A percentile compares a stretch with the other conserved stretches of the same genome.
phyloP scores from a whole-genome alignment of 495 filamentous ascomycete genomes.

The Xanthoparmelia taractica region DNA sequence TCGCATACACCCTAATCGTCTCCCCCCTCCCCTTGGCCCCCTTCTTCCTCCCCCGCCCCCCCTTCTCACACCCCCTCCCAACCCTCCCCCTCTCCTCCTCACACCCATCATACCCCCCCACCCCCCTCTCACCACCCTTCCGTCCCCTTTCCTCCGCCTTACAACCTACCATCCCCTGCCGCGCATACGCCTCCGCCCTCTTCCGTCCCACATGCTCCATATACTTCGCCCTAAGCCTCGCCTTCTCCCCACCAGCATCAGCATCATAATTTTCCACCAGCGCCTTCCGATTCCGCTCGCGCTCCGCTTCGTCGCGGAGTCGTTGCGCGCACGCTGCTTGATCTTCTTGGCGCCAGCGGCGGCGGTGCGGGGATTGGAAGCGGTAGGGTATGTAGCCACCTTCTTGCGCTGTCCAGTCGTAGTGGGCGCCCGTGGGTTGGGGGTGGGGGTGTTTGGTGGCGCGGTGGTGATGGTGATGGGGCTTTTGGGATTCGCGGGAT shows the following conservation, averaged over 20 bases:
- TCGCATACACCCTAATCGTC: not conserved
- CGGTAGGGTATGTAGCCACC: not conserved
- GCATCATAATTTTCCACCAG: not conserved
- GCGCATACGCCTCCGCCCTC: no score
- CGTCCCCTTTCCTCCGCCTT: no score
- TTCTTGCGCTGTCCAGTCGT: not conserved
- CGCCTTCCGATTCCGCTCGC: not conserved
- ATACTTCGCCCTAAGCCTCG: not conserved
- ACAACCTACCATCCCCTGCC: no score
- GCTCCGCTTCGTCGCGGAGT: not conserved
- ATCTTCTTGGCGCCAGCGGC: not conserved
- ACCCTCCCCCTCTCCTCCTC: not conserved
- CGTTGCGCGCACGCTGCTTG: not conserved
- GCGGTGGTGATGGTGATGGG: not conserved
- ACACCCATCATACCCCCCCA: not conserved
- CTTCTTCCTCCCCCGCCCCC: not conserved
- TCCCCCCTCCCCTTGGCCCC: not conserved
- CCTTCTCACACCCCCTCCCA: not conserved
- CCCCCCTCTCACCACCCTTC: not conserved
- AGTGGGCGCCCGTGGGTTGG: not conserved
- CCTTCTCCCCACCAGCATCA: not conserved
- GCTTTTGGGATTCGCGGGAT: not conserved
- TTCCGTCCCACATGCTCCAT: no score
- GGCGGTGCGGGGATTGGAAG: no score
- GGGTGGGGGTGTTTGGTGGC: no score